Evolutionary conservation across 1,284 basidiomycete genomes (phyloP).

Genomic region (Ganoderma resinaceum): DNA sequence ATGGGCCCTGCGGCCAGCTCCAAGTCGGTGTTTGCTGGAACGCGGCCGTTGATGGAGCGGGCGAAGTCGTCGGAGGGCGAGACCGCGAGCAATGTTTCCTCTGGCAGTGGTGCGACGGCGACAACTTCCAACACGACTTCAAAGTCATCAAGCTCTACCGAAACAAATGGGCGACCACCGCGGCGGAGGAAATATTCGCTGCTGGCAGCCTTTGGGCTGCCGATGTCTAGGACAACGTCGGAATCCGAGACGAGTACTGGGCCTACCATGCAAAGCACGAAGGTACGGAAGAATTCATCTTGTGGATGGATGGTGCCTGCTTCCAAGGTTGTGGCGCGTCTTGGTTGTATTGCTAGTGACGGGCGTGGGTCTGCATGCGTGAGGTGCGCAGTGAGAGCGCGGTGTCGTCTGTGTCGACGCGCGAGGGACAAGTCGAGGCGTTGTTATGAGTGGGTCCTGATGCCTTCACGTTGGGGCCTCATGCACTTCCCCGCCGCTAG

Average conservation of each 20-base stretch:
- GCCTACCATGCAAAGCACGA: conserved; percentile 6
- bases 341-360: conserved; percentile 9
- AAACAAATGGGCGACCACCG: conserved; percentile 22
- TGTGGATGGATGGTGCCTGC: background rate
- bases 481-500: conserved; percentile 9
- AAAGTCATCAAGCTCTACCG: conserved; percentile 13
- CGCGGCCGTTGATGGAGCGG: background rate
- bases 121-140: conserved; percentile 12
- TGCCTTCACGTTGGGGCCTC: background rate
- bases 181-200: conserved; percentile 34
- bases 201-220: conserved; percentile 34
- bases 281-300: conserved; percentile 27
- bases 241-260: conserved; percentile 19
- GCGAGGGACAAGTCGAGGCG: background rate
- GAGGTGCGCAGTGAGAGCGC: conserved; percentile 3
- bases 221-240: conserved; percentile 13
- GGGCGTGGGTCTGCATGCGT: background rate
- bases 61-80: background rate
- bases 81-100: background rate
- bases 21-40: background rate
- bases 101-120: conserved; percentile 1
- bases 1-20: background rate
- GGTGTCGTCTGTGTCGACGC: conserved; percentile 20
- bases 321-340: background rate
- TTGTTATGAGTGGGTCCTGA: background rate